Evolutionary conservation across 1,139 yeast species (phyloP), one percentile per base, ranked within the genome.

Genomic region (Debaryomyces sp.): DNA sequence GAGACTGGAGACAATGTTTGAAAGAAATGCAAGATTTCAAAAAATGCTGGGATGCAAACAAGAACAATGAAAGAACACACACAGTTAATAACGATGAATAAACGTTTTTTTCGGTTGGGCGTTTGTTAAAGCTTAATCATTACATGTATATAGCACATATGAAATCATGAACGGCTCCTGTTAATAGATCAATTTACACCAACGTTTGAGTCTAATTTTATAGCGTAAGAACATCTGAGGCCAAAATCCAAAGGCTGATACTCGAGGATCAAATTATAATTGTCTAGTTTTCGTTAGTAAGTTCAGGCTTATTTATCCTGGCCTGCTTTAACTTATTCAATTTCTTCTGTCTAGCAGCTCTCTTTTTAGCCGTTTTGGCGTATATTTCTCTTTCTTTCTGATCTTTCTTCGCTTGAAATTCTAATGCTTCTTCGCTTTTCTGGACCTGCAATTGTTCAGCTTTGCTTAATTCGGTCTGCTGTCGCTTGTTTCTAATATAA

Each of bases 1-100:
- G 86, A 4, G 95, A 87, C 63, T 87, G 95, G 96, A 70, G 95
- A 53, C 70, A 82, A 61, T 87, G 96, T 56, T 56, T 79, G 2
- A 67, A 71, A 27, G 92, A 87, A 72, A 82, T 87, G 88, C 73
- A 75, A 40, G 87, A 81, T 1, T 86, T 87, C 61, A 75, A 80
- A 45, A 73, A 79, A 57, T 87, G 95, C 66, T 87, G 95, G 95
- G 80, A 68, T 7, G 64, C 53, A 15, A 76, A 83, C 62, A 74
- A 77, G 50, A 87, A 87, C 60, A 75, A 84, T 62, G 70, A 71
- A 47, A 67, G 92, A 36, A 81, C 86, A 0, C 61, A 53, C 26
- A 78, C 85, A 1, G 81, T 78, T 10, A 67, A 80, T 50, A 76
- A 71, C 50, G 66, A 66, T 49, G 66, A 66, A 12, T 60, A 56